Evolutionary conservation across 2,329 filamentous ascomycete species (phyloP), one percentile per base, ranked within the genome.

Genomic region (Colletotrichum horii): DNA sequence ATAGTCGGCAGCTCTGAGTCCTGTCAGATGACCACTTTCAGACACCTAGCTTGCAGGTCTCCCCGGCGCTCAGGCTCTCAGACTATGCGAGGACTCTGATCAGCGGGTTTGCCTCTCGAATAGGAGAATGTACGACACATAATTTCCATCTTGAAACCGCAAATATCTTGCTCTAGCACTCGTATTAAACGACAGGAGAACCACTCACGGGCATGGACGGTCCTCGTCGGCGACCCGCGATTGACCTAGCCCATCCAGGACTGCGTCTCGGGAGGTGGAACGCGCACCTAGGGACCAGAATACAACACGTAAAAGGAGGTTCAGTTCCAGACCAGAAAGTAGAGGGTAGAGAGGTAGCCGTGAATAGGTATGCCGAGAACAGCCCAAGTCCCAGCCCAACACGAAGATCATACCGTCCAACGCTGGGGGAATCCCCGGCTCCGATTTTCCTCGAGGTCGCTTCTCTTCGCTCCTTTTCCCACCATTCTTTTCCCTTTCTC

Each of bases 151-250:
- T 43, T 12, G 5, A n/a, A 12, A 2, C 8, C 19, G 19, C n/a
- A 43, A 19, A 12, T 19, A n/a, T 14, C 43, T 22, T 48, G 11
- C n/a, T n/a, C 22, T 8, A 8, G 8, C 4, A 22, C 6, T 48
- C 2, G 11, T 14, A 22, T 3, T 12, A 22, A 14, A 8, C 6
- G n/a, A 14, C 2, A 24, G n/a, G 11, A 24, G n/a, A 3, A 52
- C 4, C 12, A 2, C n/a, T 52, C 1, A 14, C 1, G 14, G n/a
- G 11, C 12, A 2, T n/a, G 11, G n/a, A 22, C 9, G 12, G 43
- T 52, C 43, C n/a, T 52, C 43, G 43, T 22, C n/a, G 43, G 2
- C 1, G 11, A 52, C n/a, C n/a, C n/a, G n/a, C n/a, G 43, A 52
- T 24, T 52, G n/a, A 52, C 43, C 43, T 8, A 4, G n/a, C 11